phyloP scores from a whole-genome alignment of 805 yeast genomes.

The Lachancea cidri region DNA sequence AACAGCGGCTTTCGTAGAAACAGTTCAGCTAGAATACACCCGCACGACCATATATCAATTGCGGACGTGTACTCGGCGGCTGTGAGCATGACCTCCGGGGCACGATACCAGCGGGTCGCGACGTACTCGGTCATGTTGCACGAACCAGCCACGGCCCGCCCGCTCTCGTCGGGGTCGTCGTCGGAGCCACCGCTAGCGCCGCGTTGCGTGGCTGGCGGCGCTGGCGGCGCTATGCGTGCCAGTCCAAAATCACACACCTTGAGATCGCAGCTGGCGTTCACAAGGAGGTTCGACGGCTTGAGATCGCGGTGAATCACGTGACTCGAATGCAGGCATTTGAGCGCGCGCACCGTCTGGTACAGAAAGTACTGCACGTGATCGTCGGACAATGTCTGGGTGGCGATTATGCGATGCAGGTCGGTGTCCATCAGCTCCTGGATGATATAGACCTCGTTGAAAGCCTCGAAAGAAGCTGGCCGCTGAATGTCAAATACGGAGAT shows the following conservation, averaged over 20 bases:
- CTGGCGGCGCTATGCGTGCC: conserved; percentile 45
- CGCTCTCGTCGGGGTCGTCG: not conserved
- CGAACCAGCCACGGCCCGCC: conserved; percentile 7
- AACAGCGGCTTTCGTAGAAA: conserved; percentile 80
- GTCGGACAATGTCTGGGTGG: conserved; percentile 78
- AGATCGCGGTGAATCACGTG: conserved; percentile 90
- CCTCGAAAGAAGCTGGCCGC: conserved; percentile 68
- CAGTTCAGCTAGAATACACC: conserved; percentile 92
- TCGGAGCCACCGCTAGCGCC: conserved; percentile 15
- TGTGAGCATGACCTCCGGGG: conserved; percentile 95
- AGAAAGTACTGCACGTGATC: conserved; percentile 92
- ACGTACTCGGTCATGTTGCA: conserved; percentile 85
- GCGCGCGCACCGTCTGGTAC: conserved; percentile 84
- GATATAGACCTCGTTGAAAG: conserved; percentile 81
- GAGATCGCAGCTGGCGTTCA: conserved; percentile 89
- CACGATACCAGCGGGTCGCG: conserved; percentile 96
- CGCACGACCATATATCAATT: conserved; percentile 95
- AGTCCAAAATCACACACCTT: conserved; percentile 93
- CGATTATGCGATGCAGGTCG: conserved; percentile 73
- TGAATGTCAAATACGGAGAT: conserved; percentile 86
- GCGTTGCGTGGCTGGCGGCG: conserved; percentile 24
- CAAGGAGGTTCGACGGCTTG: conserved; percentile 80
- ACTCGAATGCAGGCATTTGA: conserved; percentile 90
- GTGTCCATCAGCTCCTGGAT: conserved; percentile 88
- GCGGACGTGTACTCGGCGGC: conserved; percentile 92